Base-by-base conservation (phyloP, 2,329 filamentous ascomycete genomes). In the Penicillium sp. region DNA sequence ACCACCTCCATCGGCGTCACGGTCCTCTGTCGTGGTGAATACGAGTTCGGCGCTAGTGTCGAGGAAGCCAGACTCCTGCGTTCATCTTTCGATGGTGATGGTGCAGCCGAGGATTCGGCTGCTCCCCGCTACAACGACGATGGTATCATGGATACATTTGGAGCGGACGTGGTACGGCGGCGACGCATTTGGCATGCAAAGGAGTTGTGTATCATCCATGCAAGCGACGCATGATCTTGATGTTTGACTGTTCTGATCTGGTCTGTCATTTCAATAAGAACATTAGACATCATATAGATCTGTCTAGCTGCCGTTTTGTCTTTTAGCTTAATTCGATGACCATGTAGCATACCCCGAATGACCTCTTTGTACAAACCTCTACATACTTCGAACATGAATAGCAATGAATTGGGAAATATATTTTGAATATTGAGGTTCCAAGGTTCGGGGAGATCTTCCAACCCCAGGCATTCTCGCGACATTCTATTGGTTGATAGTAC, bases 31-130 rank as follows among this genome's bases (percentile, higher is more conserved):
- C 82, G 86, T 42, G 92, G 92, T 16, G 85, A 90, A 61, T 96
- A 93, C 70, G 91, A 96, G 72, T 80, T 96, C 22, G 84, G 84
- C 25, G 91, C 87, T 5, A 88, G 84, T 12, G 85, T 96, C 0
- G 92, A 97, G 74, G 92, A 97, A 77, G 84, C 89, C 3, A 80
- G 81, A 57, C 68, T 89, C 8, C 63, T 77, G 45, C 71, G 67
- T 31, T 50, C 63, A 14, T 55, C 62, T 6, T 22, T 51, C 16
- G 50, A 55, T 9, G 53, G 50, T 28, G 61, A 60, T 10, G 61
- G 57, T 19, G 30, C 12, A 31, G 11, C 3, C 12, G 30, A 5
- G 5, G 26, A 59, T 25, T 35, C 53, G 25, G 36, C 61, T 42
- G 50, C 50, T 22, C 26, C 50, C 16, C 46, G 50, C 35, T 58